Conservation (phyloP, 208 protist species). For the Leishmania mexicana region DNA sequence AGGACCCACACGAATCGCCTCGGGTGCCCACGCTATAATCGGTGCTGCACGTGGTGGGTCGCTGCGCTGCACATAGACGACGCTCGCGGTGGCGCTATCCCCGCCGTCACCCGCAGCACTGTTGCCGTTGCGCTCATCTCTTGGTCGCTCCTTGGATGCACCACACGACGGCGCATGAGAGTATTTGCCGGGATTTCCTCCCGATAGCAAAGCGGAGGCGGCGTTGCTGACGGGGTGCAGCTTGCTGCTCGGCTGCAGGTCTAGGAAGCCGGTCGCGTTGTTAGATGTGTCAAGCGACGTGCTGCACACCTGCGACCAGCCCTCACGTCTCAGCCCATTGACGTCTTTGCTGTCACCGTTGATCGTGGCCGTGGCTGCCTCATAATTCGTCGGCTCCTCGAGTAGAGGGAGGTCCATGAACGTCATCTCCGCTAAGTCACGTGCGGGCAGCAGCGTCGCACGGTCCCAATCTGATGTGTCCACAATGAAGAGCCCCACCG, state of each 20-base stretch:
- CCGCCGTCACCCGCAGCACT: background rate
- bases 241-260: background rate
- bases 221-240: background rate
- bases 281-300: background rate
- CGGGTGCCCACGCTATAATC: slow-evolving; percentile 67
- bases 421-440: slow-evolving; percentile 37
- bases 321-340: background rate
- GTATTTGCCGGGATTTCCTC: background rate
- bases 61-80: slow-evolving; percentile 27
- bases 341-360: background rate
- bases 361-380: background rate
- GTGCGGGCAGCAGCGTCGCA: slow-evolving; percentile 36
- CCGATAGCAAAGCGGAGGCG: background rate
- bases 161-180: background rate
- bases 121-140: background rate
- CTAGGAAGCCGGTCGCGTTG: slow-evolving; percentile 8
- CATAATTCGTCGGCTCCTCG: background rate
- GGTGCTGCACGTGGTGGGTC: slow-evolving; percentile 39
- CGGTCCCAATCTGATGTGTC: slow-evolving; percentile 79
- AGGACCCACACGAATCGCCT: slow-evolving; percentile 39
- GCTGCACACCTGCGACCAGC: background rate
- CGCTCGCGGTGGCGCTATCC: background rate
- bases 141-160: background rate
- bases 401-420: slow-evolving; percentile 43
- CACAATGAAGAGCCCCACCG: slow-evolving; percentile 57